phyloP scores from a whole-genome alignment of 208 protist species.

The Leishmania mexicana region DNA sequence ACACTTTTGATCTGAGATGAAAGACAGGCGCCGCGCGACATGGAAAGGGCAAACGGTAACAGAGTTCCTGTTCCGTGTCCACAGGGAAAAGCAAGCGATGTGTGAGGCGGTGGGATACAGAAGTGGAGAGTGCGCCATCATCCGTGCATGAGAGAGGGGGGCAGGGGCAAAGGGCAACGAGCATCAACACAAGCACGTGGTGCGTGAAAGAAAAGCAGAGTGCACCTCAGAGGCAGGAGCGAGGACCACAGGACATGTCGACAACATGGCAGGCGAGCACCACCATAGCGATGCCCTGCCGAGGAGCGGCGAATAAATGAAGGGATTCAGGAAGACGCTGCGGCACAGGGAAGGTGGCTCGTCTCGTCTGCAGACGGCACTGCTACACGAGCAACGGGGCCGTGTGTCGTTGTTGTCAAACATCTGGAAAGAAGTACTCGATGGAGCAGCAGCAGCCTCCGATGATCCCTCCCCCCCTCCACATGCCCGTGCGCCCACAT shows the following conservation, averaged over 20 bases:
- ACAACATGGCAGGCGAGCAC: not conserved
- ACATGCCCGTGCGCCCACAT: not conserved
- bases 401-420: not conserved
- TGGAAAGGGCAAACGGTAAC: not conserved
- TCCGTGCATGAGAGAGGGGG: not conserved
- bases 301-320: not conserved
- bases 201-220: not conserved
- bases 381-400: not conserved
- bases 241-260: not conserved
- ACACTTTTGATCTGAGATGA: not conserved
- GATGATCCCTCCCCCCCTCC: not conserved
- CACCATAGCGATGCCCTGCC: not conserved
- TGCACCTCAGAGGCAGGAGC: not conserved
- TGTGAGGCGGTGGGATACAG: not conserved
- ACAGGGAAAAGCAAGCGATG: not conserved
- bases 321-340: not conserved
- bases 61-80: too few species aligned
- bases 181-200: not conserved
- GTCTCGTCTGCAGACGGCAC: not conserved
- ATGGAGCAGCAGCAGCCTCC: not conserved
- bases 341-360: not conserved
- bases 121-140: not conserved
- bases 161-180: not conserved
- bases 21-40: not conserved
- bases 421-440: not conserved